phyloP scores from a whole-genome alignment of 2,329 filamentous ascomycete genomes.

The Seiridium unicorne region DNA sequence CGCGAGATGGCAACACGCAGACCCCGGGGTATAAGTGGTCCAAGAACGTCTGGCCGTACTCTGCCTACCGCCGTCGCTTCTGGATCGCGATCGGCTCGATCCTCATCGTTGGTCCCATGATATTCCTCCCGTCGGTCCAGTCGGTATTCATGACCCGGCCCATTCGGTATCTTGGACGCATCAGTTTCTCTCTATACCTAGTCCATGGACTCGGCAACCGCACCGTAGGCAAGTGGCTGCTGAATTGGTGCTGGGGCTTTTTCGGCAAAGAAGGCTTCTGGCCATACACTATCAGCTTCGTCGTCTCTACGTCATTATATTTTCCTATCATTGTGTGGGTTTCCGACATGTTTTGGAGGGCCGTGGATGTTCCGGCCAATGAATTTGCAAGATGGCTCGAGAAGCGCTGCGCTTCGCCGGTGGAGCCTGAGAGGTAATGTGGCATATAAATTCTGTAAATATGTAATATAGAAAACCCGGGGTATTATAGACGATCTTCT shows the following conservation, averaged over 20 bases:
- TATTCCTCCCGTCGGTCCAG: constrained; percentile 22
- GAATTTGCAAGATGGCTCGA: constrained; percentile 25
- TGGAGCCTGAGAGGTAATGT: background rate
- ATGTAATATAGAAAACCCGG: too few relatives aligned
- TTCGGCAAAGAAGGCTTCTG: constrained; percentile 27
- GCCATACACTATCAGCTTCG: constrained; percentile 23
- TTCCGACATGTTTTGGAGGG: constrained; percentile 47
- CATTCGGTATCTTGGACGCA: constrained; percentile 54
- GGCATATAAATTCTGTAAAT: too few relatives aligned
- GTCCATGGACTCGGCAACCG: constrained; percentile 46
- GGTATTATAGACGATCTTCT: too few relatives aligned
- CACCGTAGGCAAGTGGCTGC: constrained; percentile 24
- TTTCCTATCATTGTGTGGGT: constrained; percentile 43
- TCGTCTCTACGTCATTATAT: constrained; percentile 20
- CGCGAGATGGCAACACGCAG: constrained; percentile 22
- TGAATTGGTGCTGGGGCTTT: constrained; percentile 25
- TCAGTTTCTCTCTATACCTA: constrained; percentile 58
- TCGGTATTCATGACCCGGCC: constrained; percentile 23
- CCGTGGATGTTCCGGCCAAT: constrained; percentile 24
- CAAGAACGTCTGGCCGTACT: constrained; percentile 25
- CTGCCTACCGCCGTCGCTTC: constrained; percentile 26
- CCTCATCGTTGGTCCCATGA: constrained; percentile 30
- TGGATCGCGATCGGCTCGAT: constrained; percentile 31
- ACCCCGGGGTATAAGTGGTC: constrained; percentile 26
- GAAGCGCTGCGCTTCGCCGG: constrained; percentile 18